These are phyloP conservation scores for Lasiodiplodia citricola DNA, from an alignment of 2,329 filamentous ascomycete genomes.

Conservation along the genomic window DNA sequence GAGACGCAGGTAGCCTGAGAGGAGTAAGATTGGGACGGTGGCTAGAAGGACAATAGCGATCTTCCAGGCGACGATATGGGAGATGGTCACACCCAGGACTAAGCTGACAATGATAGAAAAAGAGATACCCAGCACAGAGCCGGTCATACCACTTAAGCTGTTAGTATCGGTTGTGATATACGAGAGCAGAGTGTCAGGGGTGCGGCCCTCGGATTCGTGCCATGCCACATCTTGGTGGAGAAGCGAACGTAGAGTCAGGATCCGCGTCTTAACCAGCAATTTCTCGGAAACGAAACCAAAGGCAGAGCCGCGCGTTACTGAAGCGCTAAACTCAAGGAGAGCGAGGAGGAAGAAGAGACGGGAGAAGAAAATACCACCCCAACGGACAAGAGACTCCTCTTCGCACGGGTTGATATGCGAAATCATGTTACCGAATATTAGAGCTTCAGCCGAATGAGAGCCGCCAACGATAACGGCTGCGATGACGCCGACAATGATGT, in stretches of 20 bases:
- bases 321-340: slow-evolving; percentile 8
- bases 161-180: slow-evolving; percentile 17
- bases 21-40: slow-evolving; percentile 76
- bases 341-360: slow-evolving; percentile 16
- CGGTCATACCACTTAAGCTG: slow-evolving; percentile 7
- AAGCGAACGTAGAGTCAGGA: slow-evolving; percentile 13
- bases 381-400: slow-evolving; percentile 1
- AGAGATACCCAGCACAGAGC: slow-evolving; percentile 57
- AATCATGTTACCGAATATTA: slow-evolving; percentile 22
- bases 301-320: slow-evolving; percentile 3
- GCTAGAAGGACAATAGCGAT: slow-evolving; percentile 81
- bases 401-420: slow-evolving; percentile 6
- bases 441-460: slow-evolving; percentile 4
- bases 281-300: slow-evolving; percentile 17
- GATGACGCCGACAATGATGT: slow-evolving; percentile 9
- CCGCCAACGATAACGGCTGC: slow-evolving; percentile 6
- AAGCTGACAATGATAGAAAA: slow-evolving; percentile 67
- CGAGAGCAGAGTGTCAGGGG: slow-evolving; percentile 5
- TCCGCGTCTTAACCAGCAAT: slow-evolving; percentile 6
- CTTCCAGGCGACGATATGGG: slow-evolving; percentile 75
- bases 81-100: slow-evolving; percentile 3
- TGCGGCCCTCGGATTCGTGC: slow-evolving; percentile 18
- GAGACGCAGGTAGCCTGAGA: slow-evolving; percentile 84
- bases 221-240: slow-evolving; percentile 11
- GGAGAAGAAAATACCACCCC: slow-evolving; percentile 6